Conservation (phyloP, 2,329 filamentous ascomycete species). For the Fusarium chlamydosporum region DNA sequence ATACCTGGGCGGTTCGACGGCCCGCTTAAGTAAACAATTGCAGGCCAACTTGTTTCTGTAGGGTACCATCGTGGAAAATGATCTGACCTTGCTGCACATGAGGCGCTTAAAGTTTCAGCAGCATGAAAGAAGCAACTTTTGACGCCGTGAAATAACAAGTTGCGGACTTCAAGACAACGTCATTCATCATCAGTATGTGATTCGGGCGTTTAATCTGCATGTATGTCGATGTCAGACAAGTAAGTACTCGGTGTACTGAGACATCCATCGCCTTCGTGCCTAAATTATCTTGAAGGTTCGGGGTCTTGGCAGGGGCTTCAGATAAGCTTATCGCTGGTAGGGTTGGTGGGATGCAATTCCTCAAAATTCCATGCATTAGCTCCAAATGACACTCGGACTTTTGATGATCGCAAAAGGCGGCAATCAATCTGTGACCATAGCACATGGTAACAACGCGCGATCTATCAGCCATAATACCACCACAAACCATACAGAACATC, state of each 20-base stretch:
- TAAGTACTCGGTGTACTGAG: background rate
- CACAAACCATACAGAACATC: background rate
- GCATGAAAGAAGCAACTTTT: background rate
- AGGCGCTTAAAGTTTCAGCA: slow-evolving; percentile 20
- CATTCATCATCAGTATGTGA: background rate
- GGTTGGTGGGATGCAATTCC: background rate
- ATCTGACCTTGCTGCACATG: slow-evolving; percentile 8
- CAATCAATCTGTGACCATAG: background rate
- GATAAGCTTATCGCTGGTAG: slow-evolving; percentile 19
- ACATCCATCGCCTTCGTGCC: background rate
- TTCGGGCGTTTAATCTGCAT: background rate
- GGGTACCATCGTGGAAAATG: background rate
- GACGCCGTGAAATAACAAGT: background rate
- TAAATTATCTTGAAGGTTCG: background rate
- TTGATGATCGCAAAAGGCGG: background rate
- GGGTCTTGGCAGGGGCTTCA: slow-evolving; percentile 15
- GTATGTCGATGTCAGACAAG: too few relatives aligned
- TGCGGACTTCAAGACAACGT: background rate
- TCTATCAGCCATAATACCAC: background rate
- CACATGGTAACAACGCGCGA: background rate
- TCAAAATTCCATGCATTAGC: slow-evolving; percentile 8
- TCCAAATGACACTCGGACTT: background rate
- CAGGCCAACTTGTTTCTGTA: slow-evolving; percentile 1
- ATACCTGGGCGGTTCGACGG: background rate
- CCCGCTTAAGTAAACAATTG: slow-evolving; percentile 6